Conservation (phyloP, 768 basidiomycete genomes). For the Clitopilus hobsonii region DNA sequence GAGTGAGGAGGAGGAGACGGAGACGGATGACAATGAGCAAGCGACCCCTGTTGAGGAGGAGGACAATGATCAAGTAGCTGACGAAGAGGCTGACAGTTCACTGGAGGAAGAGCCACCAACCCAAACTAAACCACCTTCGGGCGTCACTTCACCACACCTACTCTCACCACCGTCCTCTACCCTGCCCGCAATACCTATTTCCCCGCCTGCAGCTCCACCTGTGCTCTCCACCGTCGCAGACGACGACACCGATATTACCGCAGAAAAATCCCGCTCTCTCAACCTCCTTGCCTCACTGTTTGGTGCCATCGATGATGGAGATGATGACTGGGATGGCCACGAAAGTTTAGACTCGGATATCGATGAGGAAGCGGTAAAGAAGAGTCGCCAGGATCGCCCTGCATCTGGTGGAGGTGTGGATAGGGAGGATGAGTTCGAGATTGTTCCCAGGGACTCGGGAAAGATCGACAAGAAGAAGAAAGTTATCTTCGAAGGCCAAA, state of each 20-base stretch:
- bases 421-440: constrained; percentile 25
- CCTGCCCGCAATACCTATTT: constrained; percentile 2
- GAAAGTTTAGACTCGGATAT: constrained; percentile 54
- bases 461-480: constrained; percentile 2
- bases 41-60: constrained; percentile 9
- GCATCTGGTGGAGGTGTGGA: constrained; percentile 12
- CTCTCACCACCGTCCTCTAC: not conserved
- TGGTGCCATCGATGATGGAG: constrained; percentile 30
- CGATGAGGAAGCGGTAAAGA: constrained; percentile 25
- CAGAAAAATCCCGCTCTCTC: constrained; percentile 43
- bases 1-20: constrained; percentile 8
- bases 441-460: constrained; percentile 27
- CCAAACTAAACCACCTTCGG: not conserved
- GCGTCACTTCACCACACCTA: too few species aligned
- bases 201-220: constrained; percentile 2
- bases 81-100: not conserved
- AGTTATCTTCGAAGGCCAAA: too few species aligned
- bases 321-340: constrained; percentile 51
- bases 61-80: constrained; percentile 8
- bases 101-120: not conserved
- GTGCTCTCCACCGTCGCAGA: constrained; percentile 4
- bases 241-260: constrained; percentile 25
- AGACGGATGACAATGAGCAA: constrained; percentile 9
- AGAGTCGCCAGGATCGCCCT: constrained; percentile 13
- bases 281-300: constrained; percentile 51